phyloP scores from a whole-genome alignment of 441 rosid species.

The Populus trichocarpa region DNA sequence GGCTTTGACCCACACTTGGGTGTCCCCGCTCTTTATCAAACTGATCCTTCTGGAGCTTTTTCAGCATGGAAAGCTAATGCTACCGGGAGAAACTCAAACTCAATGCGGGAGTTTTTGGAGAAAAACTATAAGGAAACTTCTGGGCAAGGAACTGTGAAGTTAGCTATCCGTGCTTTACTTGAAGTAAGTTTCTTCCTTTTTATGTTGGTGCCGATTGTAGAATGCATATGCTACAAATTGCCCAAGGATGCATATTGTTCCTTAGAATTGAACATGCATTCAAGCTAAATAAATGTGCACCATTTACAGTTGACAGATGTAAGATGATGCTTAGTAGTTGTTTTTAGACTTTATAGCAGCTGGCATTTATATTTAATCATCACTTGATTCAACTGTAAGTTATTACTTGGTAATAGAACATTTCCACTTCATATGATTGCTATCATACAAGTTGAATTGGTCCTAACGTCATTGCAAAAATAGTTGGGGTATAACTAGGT shows the following conservation, averaged over 20 bases:
- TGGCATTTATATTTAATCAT: too few species aligned
- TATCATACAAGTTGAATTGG: neutral
- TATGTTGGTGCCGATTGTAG: neutral
- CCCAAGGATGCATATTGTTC: neutral
- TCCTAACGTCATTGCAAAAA: neutral
- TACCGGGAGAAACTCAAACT: conserved; percentile 90
- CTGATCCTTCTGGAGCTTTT: conserved; percentile 92
- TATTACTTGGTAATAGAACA: neutral
- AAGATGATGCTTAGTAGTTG: neutral
- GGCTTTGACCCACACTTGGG: conserved; percentile 82
- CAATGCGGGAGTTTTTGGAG: conserved; percentile 82
- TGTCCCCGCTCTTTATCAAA: conserved; percentile 73
- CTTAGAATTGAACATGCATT: neutral
- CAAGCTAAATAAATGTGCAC: neutral
- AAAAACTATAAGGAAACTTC: conserved; percentile 83
- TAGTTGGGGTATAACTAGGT: neutral
- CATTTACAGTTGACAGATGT: neutral
- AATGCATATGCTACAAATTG: neutral
- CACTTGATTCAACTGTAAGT: neutral
- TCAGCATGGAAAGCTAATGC: conserved; percentile 98
- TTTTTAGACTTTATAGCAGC: neutral
- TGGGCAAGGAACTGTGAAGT: conserved; percentile 81
- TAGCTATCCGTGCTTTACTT: conserved; percentile 84
- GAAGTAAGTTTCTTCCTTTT: conserved; percentile 47
- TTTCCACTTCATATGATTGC: neutral